Percentiles rank a stretch among this genome's conserved stretches.
Conservation (phyloP, 2,329 filamentous ascomycete species). For the Alternaria sp. region DNA sequence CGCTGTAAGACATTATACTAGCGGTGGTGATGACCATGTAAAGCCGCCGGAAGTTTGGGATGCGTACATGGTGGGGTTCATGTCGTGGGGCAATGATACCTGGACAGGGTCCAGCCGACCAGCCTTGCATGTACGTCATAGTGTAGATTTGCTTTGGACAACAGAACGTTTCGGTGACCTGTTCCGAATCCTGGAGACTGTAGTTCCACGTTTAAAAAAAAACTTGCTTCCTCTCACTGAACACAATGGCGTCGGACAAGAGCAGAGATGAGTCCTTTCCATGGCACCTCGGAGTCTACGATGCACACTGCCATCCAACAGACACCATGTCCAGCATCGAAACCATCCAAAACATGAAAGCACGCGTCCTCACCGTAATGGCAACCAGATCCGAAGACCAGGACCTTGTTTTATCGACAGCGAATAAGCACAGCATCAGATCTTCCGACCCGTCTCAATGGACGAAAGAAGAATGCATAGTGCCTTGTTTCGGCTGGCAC, state of each 20-base stretch:
- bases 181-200: too few species aligned
- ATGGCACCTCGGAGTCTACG: constrained; percentile 75
- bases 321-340: constrained; percentile 73
- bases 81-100: neutral
- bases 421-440: constrained; percentile 62
- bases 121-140: constrained; percentile 18
- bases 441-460: constrained; percentile 36
- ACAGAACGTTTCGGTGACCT: neutral
- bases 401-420: constrained; percentile 71
- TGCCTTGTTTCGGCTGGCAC: constrained; percentile 87
- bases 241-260: constrained; percentile 7
- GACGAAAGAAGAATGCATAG: constrained; percentile 54
- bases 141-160: constrained; percentile 7
- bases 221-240: too few species aligned
- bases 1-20: neutral
- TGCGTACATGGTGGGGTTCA: neutral
- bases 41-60: neutral
- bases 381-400: constrained; percentile 79
- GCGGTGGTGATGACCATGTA: neutral
- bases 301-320: constrained; percentile 86
- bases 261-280: constrained; percentile 58
- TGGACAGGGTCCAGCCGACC: constrained; percentile 4
- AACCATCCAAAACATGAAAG: constrained; percentile 70
- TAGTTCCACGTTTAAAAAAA: neutral
- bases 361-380: constrained; percentile 75